Percentiles rank a stretch among this genome's conserved stretches.
Conservation (phyloP, 805 yeast genomes). For the Isabelozyma heimii region DNA sequence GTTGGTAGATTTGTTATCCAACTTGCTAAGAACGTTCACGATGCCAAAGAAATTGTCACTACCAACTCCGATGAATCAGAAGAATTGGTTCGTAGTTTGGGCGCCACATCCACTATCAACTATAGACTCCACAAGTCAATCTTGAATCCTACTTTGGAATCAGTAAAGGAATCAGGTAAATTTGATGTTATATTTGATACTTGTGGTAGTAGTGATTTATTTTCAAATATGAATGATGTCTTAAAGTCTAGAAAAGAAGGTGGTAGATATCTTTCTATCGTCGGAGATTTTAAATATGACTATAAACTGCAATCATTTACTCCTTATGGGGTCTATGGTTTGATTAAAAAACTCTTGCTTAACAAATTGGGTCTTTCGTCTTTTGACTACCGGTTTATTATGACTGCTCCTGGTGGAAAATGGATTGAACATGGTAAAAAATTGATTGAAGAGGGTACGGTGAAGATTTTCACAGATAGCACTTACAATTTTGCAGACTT, state of each 20-base stretch:
- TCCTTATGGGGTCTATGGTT: not conserved
- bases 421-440: conserved; percentile 27
- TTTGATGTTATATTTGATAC: conserved; percentile 67
- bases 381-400: conserved; percentile 25
- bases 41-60: conserved; percentile 52
- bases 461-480: conserved; percentile 53
- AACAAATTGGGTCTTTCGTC: conserved; percentile 12
- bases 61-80: conserved; percentile 52
- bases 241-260: conserved; percentile 47
- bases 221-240: conserved; percentile 37
- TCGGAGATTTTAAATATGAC: conserved; percentile 51
- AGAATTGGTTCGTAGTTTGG: conserved; percentile 43
- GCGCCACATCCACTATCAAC: conserved; percentile 60
- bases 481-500: conserved; percentile 48
- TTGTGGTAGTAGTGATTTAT: conserved; percentile 55
- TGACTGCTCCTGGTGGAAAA: conserved; percentile 8
- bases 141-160: conserved; percentile 30
- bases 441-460: conserved; percentile 43
- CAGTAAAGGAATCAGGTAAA: conserved; percentile 28
- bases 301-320: conserved; percentile 15
- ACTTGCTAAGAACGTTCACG: conserved; percentile 45
- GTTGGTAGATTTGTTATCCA: conserved; percentile 61
- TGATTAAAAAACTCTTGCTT: not conserved
- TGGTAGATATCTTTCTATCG: conserved; percentile 50
- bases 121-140: conserved; percentile 46